These are phyloP conservation scores for Nicotiana rustica DNA, from an alignment of 305 asterid species.

Conservation along the genomic window DNA sequence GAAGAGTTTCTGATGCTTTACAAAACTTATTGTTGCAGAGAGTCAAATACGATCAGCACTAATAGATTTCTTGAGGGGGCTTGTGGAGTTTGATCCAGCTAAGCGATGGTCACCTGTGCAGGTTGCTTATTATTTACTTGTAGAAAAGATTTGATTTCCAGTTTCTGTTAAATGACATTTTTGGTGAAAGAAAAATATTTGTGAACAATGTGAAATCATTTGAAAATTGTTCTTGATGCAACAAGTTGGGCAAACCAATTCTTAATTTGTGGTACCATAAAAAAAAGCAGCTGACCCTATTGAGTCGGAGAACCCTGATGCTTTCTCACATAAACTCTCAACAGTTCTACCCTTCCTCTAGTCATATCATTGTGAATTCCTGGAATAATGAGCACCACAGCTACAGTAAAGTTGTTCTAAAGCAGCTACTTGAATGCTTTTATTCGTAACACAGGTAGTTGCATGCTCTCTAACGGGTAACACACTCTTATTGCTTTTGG, in stretches of 20 bases:
- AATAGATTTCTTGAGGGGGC: constrained; percentile 97
- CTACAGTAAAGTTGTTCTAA: constrained; percentile 16
- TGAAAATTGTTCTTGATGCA: constrained; percentile 32
- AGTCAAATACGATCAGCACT: constrained; percentile 79
- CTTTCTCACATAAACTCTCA: constrained; percentile 26
- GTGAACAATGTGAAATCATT: neutral
- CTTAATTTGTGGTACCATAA: neutral
- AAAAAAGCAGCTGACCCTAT: constrained; percentile 14
- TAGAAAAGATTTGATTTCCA: constrained; percentile 33
- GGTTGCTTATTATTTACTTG: constrained; percentile 54
- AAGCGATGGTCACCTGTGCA: constrained; percentile 99
- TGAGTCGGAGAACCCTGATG: neutral
- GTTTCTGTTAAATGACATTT: constrained; percentile 33
- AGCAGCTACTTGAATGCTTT: constrained; percentile 12
- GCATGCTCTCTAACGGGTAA: constrained; percentile 2
- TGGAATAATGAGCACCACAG: constrained; percentile 20
- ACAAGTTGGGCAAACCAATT: constrained; percentile 14
- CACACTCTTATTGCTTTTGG: constrained; percentile 4
- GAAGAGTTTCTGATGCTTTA: constrained; percentile 33
- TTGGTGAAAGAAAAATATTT: constrained; percentile 26
- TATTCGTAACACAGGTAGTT: constrained; percentile 6
- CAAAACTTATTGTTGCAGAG: constrained; percentile 61
- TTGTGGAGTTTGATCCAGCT: constrained; percentile 98
- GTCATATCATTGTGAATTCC: neutral
- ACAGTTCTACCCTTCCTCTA: constrained; percentile 24